phyloP scores from a whole-genome alignment of 176 grass and related monocot species.

The Chrysopogon serrulatus region DNA sequence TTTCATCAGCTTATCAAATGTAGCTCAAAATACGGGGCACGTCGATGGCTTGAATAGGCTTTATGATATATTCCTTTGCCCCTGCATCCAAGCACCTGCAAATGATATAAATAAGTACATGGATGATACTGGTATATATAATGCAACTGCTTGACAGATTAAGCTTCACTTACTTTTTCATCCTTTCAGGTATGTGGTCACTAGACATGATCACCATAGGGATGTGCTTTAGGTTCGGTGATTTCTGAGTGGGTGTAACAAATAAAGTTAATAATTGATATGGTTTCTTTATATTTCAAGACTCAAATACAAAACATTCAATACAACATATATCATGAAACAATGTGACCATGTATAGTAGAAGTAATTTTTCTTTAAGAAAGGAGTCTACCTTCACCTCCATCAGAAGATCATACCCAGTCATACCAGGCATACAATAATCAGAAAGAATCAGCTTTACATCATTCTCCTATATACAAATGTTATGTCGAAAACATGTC shows the following conservation, averaged over 20 bases:
- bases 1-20: background rate
- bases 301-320: background rate
- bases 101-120: background rate
- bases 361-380: background rate
- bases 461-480: background rate
- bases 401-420: background rate
- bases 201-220: background rate
- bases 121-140: background rate
- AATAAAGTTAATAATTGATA: background rate
- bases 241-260: background rate
- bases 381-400: conserved; percentile 9
- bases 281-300: background rate
- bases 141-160: background rate
- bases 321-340: background rate
- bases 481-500: background rate
- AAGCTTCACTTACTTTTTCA: background rate
- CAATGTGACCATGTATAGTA: accelerated
- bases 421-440: background rate
- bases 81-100: background rate
- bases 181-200: background rate
- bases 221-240: background rate
- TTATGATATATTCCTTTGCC: background rate
- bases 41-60: background rate
- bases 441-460: background rate
- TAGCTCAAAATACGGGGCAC: background rate